Evolutionary conservation across 176 grass and related monocot genomes (phyloP).

Genomic region (Carex pumila): DNA sequence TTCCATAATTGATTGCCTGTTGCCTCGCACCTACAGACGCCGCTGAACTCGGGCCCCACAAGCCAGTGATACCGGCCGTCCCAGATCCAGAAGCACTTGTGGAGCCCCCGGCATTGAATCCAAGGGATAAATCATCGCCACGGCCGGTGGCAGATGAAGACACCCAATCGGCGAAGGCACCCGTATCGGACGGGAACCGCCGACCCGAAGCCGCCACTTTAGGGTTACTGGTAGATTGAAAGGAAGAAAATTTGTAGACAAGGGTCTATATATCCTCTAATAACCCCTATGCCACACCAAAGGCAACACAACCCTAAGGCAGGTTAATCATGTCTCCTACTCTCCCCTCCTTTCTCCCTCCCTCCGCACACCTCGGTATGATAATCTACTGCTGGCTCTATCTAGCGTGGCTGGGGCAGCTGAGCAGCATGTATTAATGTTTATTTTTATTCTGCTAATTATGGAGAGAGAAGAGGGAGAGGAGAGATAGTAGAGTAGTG

Average conservation of each 20-base stretch:
- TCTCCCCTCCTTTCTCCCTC: neutral
- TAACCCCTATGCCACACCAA: neutral
- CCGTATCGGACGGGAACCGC: conserved; percentile 75
- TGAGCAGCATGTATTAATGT: conserved; percentile 16
- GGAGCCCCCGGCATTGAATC: conserved; percentile 65
- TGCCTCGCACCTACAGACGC: conserved; percentile 23
- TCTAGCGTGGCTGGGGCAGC: neutral
- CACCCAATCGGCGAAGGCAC: conserved; percentile 74
- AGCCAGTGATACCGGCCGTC: conserved; percentile 13
- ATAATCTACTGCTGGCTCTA: conserved; percentile 19
- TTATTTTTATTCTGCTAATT: conserved; percentile 18
- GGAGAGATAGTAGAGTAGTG: neutral
- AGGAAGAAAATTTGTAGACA: conserved; percentile 9
- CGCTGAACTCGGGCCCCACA: conserved; percentile 28
- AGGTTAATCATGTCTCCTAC: neutral
- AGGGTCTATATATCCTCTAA: conserved; percentile 12
- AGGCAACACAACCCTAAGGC: neutral
- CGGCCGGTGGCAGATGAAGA: conserved; percentile 48
- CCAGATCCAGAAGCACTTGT: conserved; percentile 34
- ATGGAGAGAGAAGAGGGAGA: neutral
- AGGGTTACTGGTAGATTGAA: conserved; percentile 19
- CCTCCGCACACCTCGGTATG: neutral
- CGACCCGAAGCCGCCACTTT: conserved; percentile 89
- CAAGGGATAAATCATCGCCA: conserved; percentile 74
- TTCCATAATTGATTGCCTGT: conserved; percentile 47